phyloP scores from a whole-genome alignment of 176 grass and related monocot species.

The Elaeis guineensis region DNA sequence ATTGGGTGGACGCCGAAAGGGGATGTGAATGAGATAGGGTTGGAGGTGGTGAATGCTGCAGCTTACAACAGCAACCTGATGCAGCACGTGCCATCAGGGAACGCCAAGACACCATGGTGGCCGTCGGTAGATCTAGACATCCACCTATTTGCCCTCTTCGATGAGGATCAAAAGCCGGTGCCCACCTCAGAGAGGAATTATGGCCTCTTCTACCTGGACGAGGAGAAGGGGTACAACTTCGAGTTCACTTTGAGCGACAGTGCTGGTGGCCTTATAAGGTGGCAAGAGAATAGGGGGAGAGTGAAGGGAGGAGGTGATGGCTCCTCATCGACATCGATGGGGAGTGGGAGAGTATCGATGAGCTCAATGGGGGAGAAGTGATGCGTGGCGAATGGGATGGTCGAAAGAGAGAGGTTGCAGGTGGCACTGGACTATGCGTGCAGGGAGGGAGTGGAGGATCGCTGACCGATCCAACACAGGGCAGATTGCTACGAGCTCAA shows the following conservation, averaged over 20 bases:
- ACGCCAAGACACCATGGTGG: constrained; percentile 60
- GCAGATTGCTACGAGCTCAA: constrained; percentile 75
- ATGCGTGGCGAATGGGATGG: constrained; percentile 73
- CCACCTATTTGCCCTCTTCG: constrained; percentile 91
- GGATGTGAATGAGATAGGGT: constrained; percentile 42
- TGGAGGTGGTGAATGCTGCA: constrained; percentile 40
- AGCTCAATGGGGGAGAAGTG: constrained; percentile 47
- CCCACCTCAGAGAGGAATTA: constrained; percentile 83
- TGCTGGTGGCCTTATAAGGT: constrained; percentile 16
- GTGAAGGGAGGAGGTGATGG: not conserved
- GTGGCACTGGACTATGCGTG: constrained; percentile 80
- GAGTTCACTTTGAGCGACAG: constrained; percentile 62
- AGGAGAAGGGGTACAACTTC: constrained; percentile 85
- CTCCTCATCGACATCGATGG: not conserved
- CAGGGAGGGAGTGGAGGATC: constrained; percentile 63
- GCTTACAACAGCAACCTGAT: constrained; percentile 85
- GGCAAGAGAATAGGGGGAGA: constrained; percentile 18
- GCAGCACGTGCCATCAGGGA: constrained; percentile 63
- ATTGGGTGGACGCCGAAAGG: constrained; percentile 96
- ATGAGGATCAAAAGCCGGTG: constrained; percentile 94
- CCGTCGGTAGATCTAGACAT: constrained; percentile 65
- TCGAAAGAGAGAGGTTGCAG: constrained; percentile 35
- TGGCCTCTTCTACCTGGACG: constrained; percentile 78
- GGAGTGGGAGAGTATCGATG: constrained; percentile 16
- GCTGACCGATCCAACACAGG: constrained; percentile 69